Base-by-base conservation (phyloP, 1,284 basidiomycete species). In the Takashimella tepidaria region DNA sequence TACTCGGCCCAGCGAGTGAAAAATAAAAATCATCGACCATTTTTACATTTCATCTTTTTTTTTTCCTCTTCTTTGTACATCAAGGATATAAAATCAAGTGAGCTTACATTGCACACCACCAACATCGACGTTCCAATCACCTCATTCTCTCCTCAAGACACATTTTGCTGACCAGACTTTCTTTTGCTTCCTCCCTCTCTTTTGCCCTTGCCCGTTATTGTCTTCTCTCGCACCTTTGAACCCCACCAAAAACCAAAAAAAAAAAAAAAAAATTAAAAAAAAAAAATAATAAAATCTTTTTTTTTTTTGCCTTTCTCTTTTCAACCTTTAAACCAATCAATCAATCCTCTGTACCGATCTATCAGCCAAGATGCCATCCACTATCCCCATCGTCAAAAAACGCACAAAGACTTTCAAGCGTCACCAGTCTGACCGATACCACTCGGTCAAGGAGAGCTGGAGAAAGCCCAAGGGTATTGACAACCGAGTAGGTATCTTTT, bases 381-480 rank as follows among this genome's bases (percentile, higher is more conserved):
- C 85, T 80, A 87, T 89, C 64, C 86, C 86, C 66, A 91, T 95
- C 76, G 83, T 96, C 79, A 95, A 95, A 83, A 97, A 97, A 82
- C 87, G 90, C 77, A 95, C 92, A 68, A 91, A 89, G 80, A 79
- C 80, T 72, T 95, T 96, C 89, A 95, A 93, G 89, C 89, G 92
- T 78, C 92, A 96, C 79, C 92, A 97, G 80, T 93, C 90, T 54
- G 92, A 96, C 81, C 87, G 93, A 75, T 97, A 95, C 81, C 83
- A 88, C 76, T 81, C 86, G 64, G 92, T 97, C 67, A 92, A 92
- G 83, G 91, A 93, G 82, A 82, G 88, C 82, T 97, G 92, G 93
- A 84, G 92, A 78, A 97, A 95, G 81, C 91, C 91, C 66, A 95
- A 93, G 84, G 77, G 90, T 88, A 92, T 92, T 70, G 91, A 92